Conservation (phyloP, 164 flowering plant species). For the Umbellularia californica region DNA sequence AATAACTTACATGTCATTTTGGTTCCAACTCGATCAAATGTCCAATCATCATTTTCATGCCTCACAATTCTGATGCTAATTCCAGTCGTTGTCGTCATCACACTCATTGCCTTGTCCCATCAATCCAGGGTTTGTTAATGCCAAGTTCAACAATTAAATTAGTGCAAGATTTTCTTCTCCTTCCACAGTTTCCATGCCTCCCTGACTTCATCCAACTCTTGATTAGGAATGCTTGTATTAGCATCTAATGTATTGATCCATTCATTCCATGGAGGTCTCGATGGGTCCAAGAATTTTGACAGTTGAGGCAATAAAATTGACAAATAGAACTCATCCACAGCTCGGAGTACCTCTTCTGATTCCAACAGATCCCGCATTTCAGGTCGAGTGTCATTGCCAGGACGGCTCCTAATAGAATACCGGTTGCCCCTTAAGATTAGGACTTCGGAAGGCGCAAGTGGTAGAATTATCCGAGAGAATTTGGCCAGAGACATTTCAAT, state of each 20-base stretch:
- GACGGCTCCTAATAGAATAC: slow-evolving; percentile 37
- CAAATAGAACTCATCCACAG: slow-evolving; percentile 56
- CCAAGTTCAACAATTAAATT: too few species aligned
- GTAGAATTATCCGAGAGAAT: slow-evolving; percentile 73
- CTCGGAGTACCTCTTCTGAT: slow-evolving; percentile 53
- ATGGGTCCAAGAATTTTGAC: slow-evolving; percentile 61
- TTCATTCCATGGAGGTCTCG: slow-evolving; percentile 63
- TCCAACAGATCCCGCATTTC: slow-evolving; percentile 55
- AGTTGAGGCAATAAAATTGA: slow-evolving; percentile 56
- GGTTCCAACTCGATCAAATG: not conserved
- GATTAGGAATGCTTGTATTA: slow-evolving; percentile 57
- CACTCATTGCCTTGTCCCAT: too few species aligned
- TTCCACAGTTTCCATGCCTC: slow-evolving; percentile 66
- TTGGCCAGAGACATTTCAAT: slow-evolving; percentile 63
- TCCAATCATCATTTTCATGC: not conserved
- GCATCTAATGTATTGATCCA: slow-evolving; percentile 71
- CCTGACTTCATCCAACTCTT: slow-evolving; percentile 64
- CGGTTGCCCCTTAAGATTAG: slow-evolving; percentile 62
- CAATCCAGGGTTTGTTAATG: too few species aligned
- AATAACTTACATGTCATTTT: too few species aligned
- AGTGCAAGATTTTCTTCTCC: slow-evolving; percentile 19
- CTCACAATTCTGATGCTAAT: not conserved
- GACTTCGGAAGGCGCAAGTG: slow-evolving; percentile 90
- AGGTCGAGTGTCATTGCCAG: slow-evolving; percentile 42
- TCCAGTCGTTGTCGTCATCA: too few species aligned